phyloP scores from a whole-genome alignment of 331 rosid species.

The Dryas integrifolia region DNA sequence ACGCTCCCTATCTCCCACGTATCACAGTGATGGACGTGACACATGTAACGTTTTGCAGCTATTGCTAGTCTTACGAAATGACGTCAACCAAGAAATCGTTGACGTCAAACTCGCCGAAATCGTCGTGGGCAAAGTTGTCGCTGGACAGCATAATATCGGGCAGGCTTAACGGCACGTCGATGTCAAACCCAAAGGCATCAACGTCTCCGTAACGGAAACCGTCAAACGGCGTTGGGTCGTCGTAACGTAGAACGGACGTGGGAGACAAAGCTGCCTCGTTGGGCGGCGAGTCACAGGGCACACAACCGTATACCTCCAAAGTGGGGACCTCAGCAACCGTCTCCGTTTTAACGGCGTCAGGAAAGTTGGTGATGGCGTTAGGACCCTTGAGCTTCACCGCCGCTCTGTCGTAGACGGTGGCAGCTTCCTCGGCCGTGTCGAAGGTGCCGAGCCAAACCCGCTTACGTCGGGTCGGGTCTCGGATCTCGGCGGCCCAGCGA shows the following conservation, averaged over 20 bases:
- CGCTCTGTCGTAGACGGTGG: constrained; percentile 69
- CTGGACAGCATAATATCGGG: constrained; percentile 43
- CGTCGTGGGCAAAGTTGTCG: constrained; percentile 43
- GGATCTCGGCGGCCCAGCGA: constrained; percentile 83
- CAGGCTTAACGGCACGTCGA: constrained; percentile 43
- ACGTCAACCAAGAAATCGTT: constrained; percentile 51
- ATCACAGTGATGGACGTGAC: background rate
- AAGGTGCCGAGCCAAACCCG: constrained; percentile 85
- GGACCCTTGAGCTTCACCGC: constrained; percentile 69
- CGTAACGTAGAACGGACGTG: constrained; percentile 47
- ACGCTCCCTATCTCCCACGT: constrained; percentile 18
- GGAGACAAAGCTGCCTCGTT: constrained; percentile 45
- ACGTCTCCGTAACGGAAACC: constrained; percentile 34
- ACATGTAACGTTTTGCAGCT: background rate
- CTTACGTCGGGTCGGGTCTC: constrained; percentile 57
- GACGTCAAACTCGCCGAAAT: constrained; percentile 68
- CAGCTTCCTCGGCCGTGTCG: constrained; percentile 79
- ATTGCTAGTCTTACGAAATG: constrained; percentile 26
- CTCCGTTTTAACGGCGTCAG: constrained; percentile 24
- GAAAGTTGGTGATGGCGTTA: constrained; percentile 63
- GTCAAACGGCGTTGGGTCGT: constrained; percentile 21
- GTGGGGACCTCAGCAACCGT: background rate
- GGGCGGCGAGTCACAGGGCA: background rate
- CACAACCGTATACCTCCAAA: background rate
- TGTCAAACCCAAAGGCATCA: constrained; percentile 41